These are phyloP conservation scores for Bremia lactucae DNA, from an alignment of 352 stramenopile species.

Conservation along the genomic window DNA sequence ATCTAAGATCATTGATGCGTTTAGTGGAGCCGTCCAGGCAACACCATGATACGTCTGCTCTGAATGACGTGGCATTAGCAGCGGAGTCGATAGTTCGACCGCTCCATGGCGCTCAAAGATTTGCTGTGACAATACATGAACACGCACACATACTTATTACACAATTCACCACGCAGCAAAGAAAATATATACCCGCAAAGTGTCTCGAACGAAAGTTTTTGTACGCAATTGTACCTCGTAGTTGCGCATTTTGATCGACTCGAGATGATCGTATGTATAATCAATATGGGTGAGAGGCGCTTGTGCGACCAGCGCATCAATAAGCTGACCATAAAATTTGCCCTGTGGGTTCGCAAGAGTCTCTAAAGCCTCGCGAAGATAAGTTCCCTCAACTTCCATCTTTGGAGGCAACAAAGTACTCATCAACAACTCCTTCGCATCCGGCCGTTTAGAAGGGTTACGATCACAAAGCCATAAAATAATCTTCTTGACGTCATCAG, in stretches of 20 bases:
- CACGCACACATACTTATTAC: conserved; percentile 1
- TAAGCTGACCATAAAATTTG: conserved; percentile 83
- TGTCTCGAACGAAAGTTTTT: conserved; percentile 54
- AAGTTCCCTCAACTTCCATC: conserved; percentile 77
- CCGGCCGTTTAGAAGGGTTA: conserved; percentile 58
- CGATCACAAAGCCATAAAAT: conserved; percentile 79
- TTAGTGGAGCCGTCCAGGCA: conserved; percentile 38
- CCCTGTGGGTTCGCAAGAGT: conserved; percentile 83
- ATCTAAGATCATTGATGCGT: conserved; percentile 58
- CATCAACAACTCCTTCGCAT: conserved; percentile 53
- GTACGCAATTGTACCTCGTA: conserved; percentile 57
- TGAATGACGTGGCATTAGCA: conserved; percentile 62
- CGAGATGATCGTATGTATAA: conserved; percentile 80
- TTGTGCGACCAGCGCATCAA: conserved; percentile 66
- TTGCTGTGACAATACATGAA: conserved; percentile 28
- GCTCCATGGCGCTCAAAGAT: conserved; percentile 78
- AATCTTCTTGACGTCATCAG: conserved; percentile 84
- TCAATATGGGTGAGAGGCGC: conserved; percentile 71
- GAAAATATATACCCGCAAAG: conserved; percentile 34
- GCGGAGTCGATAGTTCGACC: conserved; percentile 61
- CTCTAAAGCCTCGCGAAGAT: conserved; percentile 73
- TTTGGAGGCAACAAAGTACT: conserved; percentile 66
- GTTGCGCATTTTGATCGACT: conserved; percentile 66
- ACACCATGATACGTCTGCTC: conserved; percentile 67
- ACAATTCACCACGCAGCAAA: conserved; percentile 3